A percentile compares a stretch with the other conserved stretches of the same genome.
phyloP scores from a whole-genome alignment of 352 stramenopile genomes.

The Phytophthora podocarpi region DNA sequence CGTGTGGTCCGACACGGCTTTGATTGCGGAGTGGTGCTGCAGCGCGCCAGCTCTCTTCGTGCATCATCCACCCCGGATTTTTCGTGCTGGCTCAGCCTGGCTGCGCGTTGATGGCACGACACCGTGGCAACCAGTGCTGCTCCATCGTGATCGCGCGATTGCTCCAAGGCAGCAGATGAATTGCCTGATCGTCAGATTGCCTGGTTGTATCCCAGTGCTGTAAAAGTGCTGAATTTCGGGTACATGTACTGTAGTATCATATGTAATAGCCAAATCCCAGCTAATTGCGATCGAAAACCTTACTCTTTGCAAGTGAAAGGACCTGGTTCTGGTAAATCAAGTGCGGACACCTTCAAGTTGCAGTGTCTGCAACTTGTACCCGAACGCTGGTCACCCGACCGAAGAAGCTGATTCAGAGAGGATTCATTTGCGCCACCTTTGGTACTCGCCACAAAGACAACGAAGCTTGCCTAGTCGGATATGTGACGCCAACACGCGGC shows the following conservation, averaged over 20 bases:
- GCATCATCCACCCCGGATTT: slow-evolving; percentile 34
- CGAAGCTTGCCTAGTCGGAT: background rate
- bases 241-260: no score
- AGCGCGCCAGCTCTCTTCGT: slow-evolving; percentile 16
- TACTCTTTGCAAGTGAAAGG: slow-evolving; percentile 3
- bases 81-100: slow-evolving; percentile 19
- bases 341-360: slow-evolving; percentile 9
- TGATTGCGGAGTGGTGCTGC: slow-evolving; percentile 29
- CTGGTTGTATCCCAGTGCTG: slow-evolving; percentile 1
- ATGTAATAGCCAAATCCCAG: background rate
- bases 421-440: slow-evolving; percentile 7
- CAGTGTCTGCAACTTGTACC: slow-evolving; percentile 7
- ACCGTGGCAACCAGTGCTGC: slow-evolving; percentile 13
- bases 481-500: background rate
- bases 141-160: slow-evolving; percentile 16
- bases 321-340: background rate
- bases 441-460: background rate
- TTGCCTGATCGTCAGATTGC: slow-evolving; percentile 22
- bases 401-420: slow-evolving; percentile 11
- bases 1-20: background rate
- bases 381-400: background rate
- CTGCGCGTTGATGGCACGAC: slow-evolving; percentile 8
- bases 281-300: background rate
- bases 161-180: slow-evolving; percentile 14
- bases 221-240: slow-evolving; percentile 13